Conservation (phyloP, 73 alveolate genomes). For the Symbiodinium natans region DNA sequence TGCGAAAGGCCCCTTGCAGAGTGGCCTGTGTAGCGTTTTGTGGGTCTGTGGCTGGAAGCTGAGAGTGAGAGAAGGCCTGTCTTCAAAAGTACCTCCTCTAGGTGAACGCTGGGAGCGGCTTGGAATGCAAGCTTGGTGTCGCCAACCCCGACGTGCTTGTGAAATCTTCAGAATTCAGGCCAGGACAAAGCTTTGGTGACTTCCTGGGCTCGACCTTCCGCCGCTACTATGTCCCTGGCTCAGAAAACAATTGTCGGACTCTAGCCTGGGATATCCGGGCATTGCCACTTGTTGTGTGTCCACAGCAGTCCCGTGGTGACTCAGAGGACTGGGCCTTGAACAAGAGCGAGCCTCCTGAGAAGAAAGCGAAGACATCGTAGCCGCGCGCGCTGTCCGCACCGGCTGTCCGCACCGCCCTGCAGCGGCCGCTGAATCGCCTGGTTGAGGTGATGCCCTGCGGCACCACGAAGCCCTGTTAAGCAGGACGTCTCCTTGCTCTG, state of each 20-base stretch:
- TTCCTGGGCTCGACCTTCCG: conserved; percentile 59
- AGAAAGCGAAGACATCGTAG: conserved; percentile 14
- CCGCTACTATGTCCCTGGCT: conserved; percentile 39
- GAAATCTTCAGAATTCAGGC: too few relatives aligned
- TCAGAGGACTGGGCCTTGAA: conserved; percentile 40
- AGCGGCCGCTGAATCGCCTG: too few relatives aligned
- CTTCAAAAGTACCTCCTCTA: conserved; percentile 78
- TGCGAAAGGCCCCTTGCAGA: conserved; percentile 32
- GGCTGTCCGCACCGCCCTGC: too few relatives aligned
- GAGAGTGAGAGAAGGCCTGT: neutral
- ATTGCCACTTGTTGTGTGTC: neutral
- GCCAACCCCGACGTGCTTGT: neutral
- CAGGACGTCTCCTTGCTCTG: too few relatives aligned
- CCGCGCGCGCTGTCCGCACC: too few relatives aligned
- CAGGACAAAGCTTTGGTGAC: conserved; percentile 73
- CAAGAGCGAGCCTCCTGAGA: neutral
- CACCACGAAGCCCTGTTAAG: too few relatives aligned
- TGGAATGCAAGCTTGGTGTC: neutral
- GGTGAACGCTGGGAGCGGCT: conserved; percentile 55
- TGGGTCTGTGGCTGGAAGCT: neutral
- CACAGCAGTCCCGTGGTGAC: too few relatives aligned
- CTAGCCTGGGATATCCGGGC: neutral
- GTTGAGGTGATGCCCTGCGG: too few relatives aligned
- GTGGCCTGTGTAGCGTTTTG: neutral
- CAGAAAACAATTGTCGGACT: too few relatives aligned